A percentile compares a stretch with the other conserved stretches of the same genome.
These are phyloP conservation scores for Syncephalastrum sp. DNA, from an alignment of 371 early-diverging fungal species.

Conservation along the genomic window DNA sequence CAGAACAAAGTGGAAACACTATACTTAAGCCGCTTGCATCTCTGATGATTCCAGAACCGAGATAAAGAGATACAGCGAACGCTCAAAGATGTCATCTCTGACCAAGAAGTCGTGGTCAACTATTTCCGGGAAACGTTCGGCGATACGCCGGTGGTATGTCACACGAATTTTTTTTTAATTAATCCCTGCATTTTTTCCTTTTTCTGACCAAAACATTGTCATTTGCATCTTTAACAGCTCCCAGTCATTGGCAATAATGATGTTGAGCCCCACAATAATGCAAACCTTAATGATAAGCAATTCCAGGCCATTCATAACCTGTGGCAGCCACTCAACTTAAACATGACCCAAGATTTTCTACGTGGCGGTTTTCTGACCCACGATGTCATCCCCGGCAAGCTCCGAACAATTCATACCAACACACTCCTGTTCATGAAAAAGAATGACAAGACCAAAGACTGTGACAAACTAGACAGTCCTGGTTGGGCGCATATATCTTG, in stretches of 20 bases:
- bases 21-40: conserved; percentile 5
- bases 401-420: conserved; percentile 22
- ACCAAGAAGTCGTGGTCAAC: conserved; percentile 20
- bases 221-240: conserved; percentile 10
- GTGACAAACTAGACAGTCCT: conserved; percentile 14
- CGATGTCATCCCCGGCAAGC: conserved; percentile 17
- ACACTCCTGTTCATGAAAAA: conserved; percentile 25
- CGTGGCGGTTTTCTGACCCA: conserved; percentile 19
- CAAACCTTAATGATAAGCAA: conserved; percentile 7
- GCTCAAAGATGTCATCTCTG: conserved; percentile 13
- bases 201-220: neutral
- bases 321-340: conserved; percentile 21
- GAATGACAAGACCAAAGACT: conserved; percentile 24
- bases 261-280: conserved; percentile 17
- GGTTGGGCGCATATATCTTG: conserved; percentile 29
- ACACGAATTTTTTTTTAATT: neutral
- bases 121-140: conserved; percentile 26
- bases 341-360: conserved; percentile 10
- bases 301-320: conserved; percentile 11
- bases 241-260: conserved; percentile 45
- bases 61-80: conserved; percentile 21
- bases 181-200: neutral
- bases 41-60: conserved; percentile 16
- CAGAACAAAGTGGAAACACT: too few relatives aligned
- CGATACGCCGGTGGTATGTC: conserved; percentile 16